Evolutionary conservation across 2,329 filamentous ascomycete species (phyloP).

Genomic region (Paracorniculantispora psalliotae): DNA sequence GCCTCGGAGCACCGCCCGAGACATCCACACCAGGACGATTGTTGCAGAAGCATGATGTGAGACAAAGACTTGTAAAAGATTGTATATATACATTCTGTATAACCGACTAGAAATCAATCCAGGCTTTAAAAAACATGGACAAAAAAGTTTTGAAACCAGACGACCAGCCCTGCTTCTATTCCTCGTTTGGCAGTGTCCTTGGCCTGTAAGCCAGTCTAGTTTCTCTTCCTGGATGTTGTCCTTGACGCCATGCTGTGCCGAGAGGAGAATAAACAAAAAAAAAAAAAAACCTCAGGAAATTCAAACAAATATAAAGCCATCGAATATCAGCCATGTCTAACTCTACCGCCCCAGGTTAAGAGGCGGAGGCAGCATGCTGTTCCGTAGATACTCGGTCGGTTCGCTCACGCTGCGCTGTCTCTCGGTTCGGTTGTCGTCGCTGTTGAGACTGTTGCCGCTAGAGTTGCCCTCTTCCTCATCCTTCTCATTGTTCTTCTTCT

Average conservation of each 20-base stretch:
- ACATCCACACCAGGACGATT: not conserved
- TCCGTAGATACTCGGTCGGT: constrained; percentile 31
- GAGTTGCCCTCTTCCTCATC: constrained; percentile 41
- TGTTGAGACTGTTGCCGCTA: constrained; percentile 28
- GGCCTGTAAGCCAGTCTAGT: not conserved
- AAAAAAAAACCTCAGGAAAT: not conserved
- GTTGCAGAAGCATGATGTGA: not conserved
- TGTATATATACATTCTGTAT: not conserved
- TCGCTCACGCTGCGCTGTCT: constrained; percentile 51
- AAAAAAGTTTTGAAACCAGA: not conserved
- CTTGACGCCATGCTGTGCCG: constrained; percentile 13
- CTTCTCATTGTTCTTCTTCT: constrained; percentile 50
- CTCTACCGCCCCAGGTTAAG: constrained; percentile 27
- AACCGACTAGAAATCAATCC: not conserved
- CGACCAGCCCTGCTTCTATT: too few species aligned
- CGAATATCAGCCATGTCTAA: not conserved
- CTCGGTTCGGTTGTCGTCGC: constrained; percentile 48
- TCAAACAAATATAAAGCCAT: not conserved
- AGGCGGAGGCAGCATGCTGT: constrained; percentile 29
- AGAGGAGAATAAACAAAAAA: constrained; percentile 5
- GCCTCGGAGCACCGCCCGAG: not conserved
- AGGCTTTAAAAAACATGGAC: not conserved
- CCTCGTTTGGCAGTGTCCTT: too few species aligned
- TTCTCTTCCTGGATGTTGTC: not conserved
- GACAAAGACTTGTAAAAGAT: not conserved